Base-by-base conservation (phyloP, 331 rosid species). In the Spiraea crenata region DNA sequence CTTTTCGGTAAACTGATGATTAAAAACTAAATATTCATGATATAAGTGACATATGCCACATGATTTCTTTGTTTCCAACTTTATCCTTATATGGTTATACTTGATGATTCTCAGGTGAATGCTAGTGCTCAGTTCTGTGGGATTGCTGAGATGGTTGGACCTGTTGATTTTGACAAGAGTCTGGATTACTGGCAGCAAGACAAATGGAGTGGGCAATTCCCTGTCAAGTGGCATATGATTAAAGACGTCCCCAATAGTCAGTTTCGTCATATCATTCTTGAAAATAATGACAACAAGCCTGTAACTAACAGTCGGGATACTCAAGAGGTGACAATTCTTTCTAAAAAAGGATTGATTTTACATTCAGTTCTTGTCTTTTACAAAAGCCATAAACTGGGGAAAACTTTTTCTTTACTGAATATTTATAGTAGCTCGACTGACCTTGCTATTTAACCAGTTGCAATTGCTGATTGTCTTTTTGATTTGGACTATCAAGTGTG, bases 111-210 rank as follows among this genome's bases (percentile, higher is more conserved):
- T 41, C 65, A 90, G 96, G 96, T 90, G 49, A 90, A 90, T 88
- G 96, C 96, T 16, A 90, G 96, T 85, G 89, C 96, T 76, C 96
- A 90, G 82, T 90, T 90, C 77, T 90, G 96, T 80, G 96, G 96
- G 74, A 92, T 90, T 70, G 95, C 96, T 72, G 96, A 90, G 84
- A 90, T 90, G 96, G 63, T 86, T 67, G 96, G 96, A 73, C 89
- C 92, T 76, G 96, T 90, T 65, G 90, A 90, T 80, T 90, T 90
- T 78, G 96, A 90, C 79, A 88, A 88, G 80, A 90, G 84, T 51
- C 90, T 88, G 45, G 92, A 86, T 78, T 90, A 88, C 79, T 90
- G 96, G 96, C 96, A 90, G 77, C 96, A 90, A 80, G 96, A 90
- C 81, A 90, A 90, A 80, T 90, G 96, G 96, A 88, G 86, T 57